Conservation (phyloP, 768 basidiomycete species). For the Grammothele lineata region DNA sequence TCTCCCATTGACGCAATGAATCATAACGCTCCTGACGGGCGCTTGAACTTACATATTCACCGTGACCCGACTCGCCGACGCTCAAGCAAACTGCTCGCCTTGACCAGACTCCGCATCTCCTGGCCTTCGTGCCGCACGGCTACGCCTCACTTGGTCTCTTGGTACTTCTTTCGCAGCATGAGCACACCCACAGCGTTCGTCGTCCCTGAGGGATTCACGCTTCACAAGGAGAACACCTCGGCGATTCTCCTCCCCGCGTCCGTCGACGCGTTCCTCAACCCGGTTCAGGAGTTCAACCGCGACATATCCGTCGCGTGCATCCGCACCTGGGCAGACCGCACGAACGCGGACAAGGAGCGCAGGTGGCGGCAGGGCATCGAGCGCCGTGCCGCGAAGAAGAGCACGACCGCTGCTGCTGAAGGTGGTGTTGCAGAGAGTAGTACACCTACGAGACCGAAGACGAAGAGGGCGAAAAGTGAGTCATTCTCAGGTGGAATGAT, state of each 20-base stretch:
- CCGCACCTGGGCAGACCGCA: constrained; percentile 77
- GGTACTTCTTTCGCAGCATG: background rate
- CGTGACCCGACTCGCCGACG: too few relatives aligned
- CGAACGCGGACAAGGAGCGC: constrained; percentile 57
- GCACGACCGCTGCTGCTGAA: constrained; percentile 19
- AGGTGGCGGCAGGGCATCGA: constrained; percentile 54
- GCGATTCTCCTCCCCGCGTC: constrained; percentile 70
- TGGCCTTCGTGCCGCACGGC: constrained; percentile 11
- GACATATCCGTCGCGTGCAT: constrained; percentile 92
- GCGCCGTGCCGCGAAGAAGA: constrained; percentile 37
- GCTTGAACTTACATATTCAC: too few relatives aligned
- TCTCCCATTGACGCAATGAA: too few relatives aligned
- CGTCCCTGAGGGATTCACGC: constrained; percentile 69
- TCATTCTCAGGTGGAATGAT: background rate
- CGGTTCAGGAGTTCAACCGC: constrained; percentile 97
- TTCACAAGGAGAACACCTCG: constrained; percentile 80
- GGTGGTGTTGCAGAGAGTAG: background rate
- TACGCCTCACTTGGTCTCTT: background rate
- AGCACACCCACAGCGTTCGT: constrained; percentile 21
- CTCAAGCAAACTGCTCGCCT: constrained; percentile 7
- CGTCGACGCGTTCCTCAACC: constrained; percentile 92
- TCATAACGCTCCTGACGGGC: too few relatives aligned
- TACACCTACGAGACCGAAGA: constrained; percentile 24
- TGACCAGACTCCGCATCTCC: background rate
- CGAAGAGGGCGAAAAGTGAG: constrained; percentile 46